These are phyloP conservation scores for Dactylella cylindrospora DNA, from an alignment of 2,329 filamentous ascomycete species.

Conservation along the genomic window DNA sequence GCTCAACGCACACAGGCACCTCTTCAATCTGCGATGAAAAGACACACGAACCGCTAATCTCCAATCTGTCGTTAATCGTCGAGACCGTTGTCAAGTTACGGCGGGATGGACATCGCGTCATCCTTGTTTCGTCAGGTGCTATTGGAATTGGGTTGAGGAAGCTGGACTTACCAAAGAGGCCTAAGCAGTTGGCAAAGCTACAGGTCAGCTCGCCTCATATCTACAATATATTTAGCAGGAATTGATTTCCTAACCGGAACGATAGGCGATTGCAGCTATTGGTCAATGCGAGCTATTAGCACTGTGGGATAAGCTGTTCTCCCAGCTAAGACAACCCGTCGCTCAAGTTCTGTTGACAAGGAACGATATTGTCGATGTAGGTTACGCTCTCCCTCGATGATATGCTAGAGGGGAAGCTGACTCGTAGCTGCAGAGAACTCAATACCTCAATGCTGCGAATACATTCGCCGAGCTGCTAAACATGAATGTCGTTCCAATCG, in stretches of 20 bases:
- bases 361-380: constrained; percentile 91
- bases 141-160: constrained; percentile 89
- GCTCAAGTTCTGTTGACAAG: constrained; percentile 92
- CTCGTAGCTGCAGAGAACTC: constrained; percentile 64
- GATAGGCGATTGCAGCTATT: constrained; percentile 82
- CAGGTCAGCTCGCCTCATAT: too few species aligned
- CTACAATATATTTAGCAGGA: not conserved
- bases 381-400: constrained; percentile 48
- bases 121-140: constrained; percentile 95
- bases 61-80: constrained; percentile 86
- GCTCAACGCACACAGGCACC: constrained; percentile 65
- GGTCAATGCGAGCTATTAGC: constrained; percentile 94
- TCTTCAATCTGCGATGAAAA: constrained; percentile 98
- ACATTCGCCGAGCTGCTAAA: constrained; percentile 86
- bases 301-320: constrained; percentile 91
- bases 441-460: constrained; percentile 96
- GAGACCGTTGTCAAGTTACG: constrained; percentile 86
- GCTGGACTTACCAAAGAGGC: constrained; percentile 83
- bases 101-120: constrained; percentile 88
- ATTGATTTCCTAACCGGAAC: not conserved
- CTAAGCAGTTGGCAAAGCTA: constrained; percentile 84
- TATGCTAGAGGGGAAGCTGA: constrained; percentile 47
- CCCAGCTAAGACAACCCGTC: constrained; percentile 82
- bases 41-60: constrained; percentile 88
- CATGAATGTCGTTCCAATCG: constrained; percentile 96